Evolutionary conservation across 1,284 basidiomycete species (phyloP).

Genomic region (Mixia osmundae): DNA sequence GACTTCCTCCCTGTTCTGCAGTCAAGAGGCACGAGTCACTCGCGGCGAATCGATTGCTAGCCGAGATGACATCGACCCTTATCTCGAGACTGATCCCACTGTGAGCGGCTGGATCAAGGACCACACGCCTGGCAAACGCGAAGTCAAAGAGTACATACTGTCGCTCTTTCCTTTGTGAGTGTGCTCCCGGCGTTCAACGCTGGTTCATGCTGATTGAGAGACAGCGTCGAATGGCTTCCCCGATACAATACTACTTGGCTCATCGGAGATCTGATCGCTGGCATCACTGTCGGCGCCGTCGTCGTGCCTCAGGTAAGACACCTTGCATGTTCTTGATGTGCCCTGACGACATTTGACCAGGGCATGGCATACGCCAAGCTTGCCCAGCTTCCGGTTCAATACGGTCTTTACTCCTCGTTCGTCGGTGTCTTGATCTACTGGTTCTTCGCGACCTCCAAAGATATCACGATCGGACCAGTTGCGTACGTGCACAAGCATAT

Average conservation of each 20-base stretch:
- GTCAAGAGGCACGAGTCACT: constrained; percentile 6
- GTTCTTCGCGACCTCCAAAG: constrained; percentile 83
- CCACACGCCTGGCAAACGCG: background rate
- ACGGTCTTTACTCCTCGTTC: constrained; percentile 88
- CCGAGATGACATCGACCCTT: constrained; percentile 4
- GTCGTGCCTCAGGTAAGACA: background rate
- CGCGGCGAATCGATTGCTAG: constrained; percentile 6
- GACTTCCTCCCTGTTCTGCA: too few relatives aligned
- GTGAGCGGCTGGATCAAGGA: constrained; percentile 8
- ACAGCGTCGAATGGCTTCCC: constrained; percentile 40
- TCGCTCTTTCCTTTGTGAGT: constrained; percentile 48
- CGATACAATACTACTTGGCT: constrained; percentile 38
- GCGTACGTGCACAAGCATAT: constrained; percentile 25
- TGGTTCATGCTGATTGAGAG: background rate
- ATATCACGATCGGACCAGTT: constrained; percentile 20
- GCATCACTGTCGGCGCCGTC: constrained; percentile 44
- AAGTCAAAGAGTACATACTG: constrained; percentile 38
- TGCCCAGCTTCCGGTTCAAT: constrained; percentile 61
- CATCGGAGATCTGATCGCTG: constrained; percentile 51
- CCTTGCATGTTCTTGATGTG: background rate
- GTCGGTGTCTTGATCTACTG: constrained; percentile 19
- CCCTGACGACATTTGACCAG: too few relatives aligned
- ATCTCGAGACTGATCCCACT: constrained; percentile 9
- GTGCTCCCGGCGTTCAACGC: background rate
- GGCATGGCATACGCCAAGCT: constrained; percentile 38